Evolutionary conservation across 805 yeast species (phyloP).

Genomic region (Maudiozyma barnettii): DNA sequence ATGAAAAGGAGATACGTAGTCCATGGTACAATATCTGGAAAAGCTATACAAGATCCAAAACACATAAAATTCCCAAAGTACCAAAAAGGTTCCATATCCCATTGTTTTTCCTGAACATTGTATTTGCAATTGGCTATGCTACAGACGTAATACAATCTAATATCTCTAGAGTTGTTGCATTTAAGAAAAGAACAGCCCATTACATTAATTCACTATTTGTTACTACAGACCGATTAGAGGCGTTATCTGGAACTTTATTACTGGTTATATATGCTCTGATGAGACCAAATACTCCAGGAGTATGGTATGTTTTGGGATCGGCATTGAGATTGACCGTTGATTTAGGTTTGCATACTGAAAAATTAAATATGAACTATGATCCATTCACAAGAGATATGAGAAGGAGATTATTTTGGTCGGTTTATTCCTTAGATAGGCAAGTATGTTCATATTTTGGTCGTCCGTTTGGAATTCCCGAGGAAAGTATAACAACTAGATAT

Average conservation of each 20-base stretch:
- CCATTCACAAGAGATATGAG: slow-evolving; percentile 58
- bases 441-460: slow-evolving; percentile 79
- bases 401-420: slow-evolving; percentile 79
- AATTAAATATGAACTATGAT: slow-evolving; percentile 33
- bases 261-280: slow-evolving; percentile 65
- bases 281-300: slow-evolving; percentile 86
- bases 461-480: slow-evolving; percentile 85
- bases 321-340: slow-evolving; percentile 75
- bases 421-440: slow-evolving; percentile 78
- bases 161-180: slow-evolving; percentile 57
- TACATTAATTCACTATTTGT: slow-evolving; percentile 48
- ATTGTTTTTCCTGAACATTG: slow-evolving; percentile 61
- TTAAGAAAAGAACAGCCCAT: slow-evolving; percentile 53
- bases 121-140: slow-evolving; percentile 75
- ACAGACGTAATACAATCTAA: slow-evolving; percentile 62
- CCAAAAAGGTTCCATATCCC: slow-evolving; percentile 33
- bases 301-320: slow-evolving; percentile 84
- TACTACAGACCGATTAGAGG: slow-evolving; percentile 54
- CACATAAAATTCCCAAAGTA: slow-evolving; percentile 15
- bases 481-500: slow-evolving; percentile 57
- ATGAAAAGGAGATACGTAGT: background rate
- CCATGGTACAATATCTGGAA: slow-evolving; percentile 37
- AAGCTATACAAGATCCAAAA: slow-evolving; percentile 11
- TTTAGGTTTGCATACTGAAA: slow-evolving; percentile 72
- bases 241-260: slow-evolving; percentile 61